These are phyloP conservation scores for Naematelia encephala DNA, from an alignment of 768 basidiomycete genomes.

Conservation along the genomic window DNA sequence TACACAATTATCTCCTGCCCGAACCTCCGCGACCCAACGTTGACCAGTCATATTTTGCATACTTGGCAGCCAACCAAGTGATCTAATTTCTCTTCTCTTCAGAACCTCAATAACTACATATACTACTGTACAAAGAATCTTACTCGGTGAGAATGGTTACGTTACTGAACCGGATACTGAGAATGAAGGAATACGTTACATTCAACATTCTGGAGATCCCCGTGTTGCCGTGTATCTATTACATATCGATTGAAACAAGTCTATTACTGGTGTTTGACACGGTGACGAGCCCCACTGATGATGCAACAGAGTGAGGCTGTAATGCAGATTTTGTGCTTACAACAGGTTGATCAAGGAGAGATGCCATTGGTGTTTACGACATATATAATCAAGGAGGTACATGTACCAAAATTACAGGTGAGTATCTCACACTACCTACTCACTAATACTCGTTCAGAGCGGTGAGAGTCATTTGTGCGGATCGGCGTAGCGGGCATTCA, in stretches of 20 bases:
- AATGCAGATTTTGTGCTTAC: too few relatives aligned
- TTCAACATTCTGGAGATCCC: constrained; percentile 36
- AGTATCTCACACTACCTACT: too few relatives aligned
- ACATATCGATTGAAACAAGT: constrained; percentile 33
- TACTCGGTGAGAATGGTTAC: constrained; percentile 18
- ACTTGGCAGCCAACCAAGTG: too few relatives aligned
- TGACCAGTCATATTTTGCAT: too few relatives aligned
- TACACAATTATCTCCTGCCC: neutral
- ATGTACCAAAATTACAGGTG: constrained; percentile 29
- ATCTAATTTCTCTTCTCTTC: too few relatives aligned
- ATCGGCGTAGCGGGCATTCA: too few relatives aligned
- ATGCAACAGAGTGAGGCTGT: neutral
- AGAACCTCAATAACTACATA: too few relatives aligned
- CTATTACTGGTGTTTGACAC: constrained; percentile 21
- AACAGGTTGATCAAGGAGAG: constrained; percentile 29
- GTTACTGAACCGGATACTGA: too few relatives aligned
- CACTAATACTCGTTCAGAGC: too few relatives aligned
- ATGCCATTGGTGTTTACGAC: too few relatives aligned
- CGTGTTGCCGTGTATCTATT: constrained; percentile 29
- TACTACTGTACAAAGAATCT: too few relatives aligned
- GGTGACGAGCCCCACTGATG: neutral
- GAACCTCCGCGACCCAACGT: neutral
- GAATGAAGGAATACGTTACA: constrained; percentile 26
- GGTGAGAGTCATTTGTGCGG: constrained; percentile 26
- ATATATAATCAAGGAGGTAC: constrained; percentile 31